phyloP scores from a whole-genome alignment of 1,284 basidiomycete genomes.

The Ustilago tritici region DNA sequence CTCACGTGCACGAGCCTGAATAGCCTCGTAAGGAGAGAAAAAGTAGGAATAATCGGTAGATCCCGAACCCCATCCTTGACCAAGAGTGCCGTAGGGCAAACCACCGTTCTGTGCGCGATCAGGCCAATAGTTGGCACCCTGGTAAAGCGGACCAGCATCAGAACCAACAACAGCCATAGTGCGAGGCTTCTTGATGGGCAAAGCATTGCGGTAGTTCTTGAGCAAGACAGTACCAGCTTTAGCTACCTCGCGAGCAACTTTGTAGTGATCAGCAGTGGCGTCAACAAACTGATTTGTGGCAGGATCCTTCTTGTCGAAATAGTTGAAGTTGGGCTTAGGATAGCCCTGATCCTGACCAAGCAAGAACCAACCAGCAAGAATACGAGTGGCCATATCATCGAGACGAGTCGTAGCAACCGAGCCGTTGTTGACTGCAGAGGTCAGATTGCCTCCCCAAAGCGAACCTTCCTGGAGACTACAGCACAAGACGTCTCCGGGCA shows the following conservation, averaged over 20 bases:
- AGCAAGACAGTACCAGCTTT: conserved; percentile 79
- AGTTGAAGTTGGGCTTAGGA: conserved; percentile 60
- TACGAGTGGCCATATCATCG: conserved; percentile 71
- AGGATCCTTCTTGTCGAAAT: conserved; percentile 49
- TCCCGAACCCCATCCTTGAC: conserved; percentile 83
- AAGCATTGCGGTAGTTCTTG: conserved; percentile 74
- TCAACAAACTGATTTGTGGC: conserved; percentile 75
- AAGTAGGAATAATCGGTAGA: conserved; percentile 73
- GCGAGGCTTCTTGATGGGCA: conserved; percentile 52
- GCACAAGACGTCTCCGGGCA: conserved; percentile 69
- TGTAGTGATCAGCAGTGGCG: conserved; percentile 80
- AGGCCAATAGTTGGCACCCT: conserved; percentile 80
- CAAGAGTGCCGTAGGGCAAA: conserved; percentile 76
- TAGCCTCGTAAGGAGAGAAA: conserved; percentile 75
- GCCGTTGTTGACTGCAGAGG: conserved; percentile 77
- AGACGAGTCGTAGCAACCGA: conserved; percentile 76
- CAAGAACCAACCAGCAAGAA: conserved; percentile 66
- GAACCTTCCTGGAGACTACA: conserved; percentile 38
- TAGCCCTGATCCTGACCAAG: conserved; percentile 70
- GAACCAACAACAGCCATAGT: conserved; percentile 59
- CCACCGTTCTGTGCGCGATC: conserved; percentile 73
- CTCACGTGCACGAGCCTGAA: conserved; percentile 74
- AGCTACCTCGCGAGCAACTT: conserved; percentile 79
- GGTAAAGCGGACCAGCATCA: conserved; percentile 78
- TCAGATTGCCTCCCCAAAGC: conserved; percentile 72